Evolutionary conservation across 306 rosid species (phyloP), one percentile per base, ranked within the genome.

Genomic region (Quercus rubra): DNA sequence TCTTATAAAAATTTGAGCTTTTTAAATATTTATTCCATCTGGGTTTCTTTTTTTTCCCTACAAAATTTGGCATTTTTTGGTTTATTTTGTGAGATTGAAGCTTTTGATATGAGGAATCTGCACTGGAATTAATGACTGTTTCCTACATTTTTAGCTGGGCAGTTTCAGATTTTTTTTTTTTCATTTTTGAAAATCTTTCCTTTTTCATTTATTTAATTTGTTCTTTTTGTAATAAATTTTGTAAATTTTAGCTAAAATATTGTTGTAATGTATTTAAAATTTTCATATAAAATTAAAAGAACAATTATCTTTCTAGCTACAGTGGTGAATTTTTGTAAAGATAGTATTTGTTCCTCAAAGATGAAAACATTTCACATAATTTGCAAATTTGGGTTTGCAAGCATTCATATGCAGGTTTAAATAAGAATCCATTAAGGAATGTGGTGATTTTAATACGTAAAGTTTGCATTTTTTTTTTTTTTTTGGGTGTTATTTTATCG

Each of bases 331-430:
- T 70, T 83, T 77, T 55, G 19, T 66, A 62, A 19, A 51, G 67
- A n/a, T 27, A 51, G 30, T 35, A 11, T 56, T 17, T 51, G 20
- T 85, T 79, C 64, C 74, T 83, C 61, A 43, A 62, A 69, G 78
- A 72, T 78, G 35, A 31, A 5, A 74, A 35, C 38, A 3, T 43
- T 74, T 74, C 43, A 12, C 56, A 55, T 74, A 74, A 21, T 74
- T 38, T 63, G 64, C 64, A 63, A 31, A 81, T 77, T 56, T 35
- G 79, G 72, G 79, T 74, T 67, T 84, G 72, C 67, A 27, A 77
- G 80, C 77, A 77, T 85, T 86, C 80, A 76, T 74, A 59, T 38
- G 41, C 49, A 8, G 23, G 21, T 79, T 55, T 75, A 54, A 74
- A 61, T 73, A 59, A 31, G 20, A 35, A 63, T 43, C 21, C 33